Evolutionary conservation across 768 basidiomycete genomes (phyloP).

Genomic region (Podaxis sp.): DNA sequence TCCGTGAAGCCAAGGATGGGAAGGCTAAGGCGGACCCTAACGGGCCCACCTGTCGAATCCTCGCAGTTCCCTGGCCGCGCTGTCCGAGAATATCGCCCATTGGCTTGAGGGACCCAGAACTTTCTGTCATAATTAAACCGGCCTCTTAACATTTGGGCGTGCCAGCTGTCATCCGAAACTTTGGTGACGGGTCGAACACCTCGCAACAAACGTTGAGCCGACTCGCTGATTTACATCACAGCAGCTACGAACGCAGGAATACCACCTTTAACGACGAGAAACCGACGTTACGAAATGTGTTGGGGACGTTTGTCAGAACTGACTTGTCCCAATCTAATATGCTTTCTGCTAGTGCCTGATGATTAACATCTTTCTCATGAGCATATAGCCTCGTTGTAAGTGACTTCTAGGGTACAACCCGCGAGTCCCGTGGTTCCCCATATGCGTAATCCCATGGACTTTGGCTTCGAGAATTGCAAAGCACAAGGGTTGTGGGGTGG

Average conservation of each 20-base stretch:
- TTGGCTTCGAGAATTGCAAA: background rate
- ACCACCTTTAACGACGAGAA: background rate
- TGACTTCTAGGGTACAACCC: background rate
- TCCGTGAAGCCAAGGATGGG: background rate
- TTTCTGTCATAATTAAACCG: conserved; percentile 5
- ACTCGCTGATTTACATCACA: background rate
- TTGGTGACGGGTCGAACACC: conserved; percentile 3
- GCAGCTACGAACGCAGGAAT: background rate
- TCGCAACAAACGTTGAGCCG: conserved; percentile 1
- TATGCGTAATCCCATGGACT: background rate
- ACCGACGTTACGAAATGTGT: background rate
- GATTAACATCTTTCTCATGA: background rate
- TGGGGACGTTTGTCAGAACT: background rate
- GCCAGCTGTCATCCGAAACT: conserved; percentile 11
- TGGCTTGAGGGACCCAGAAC: background rate
- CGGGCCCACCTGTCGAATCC: background rate
- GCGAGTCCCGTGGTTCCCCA: background rate
- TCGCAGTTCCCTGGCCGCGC: background rate
- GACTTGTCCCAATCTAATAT: background rate
- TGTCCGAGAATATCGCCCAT: conserved; percentile 11
- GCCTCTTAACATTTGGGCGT: background rate
- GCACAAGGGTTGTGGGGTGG: background rate
- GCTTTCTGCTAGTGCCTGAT: background rate
- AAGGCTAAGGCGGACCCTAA: background rate
- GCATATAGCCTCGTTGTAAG: background rate